Conservation (phyloP, 2,329 filamentous ascomycete species). For the Aspergillus quadricinctus region DNA sequence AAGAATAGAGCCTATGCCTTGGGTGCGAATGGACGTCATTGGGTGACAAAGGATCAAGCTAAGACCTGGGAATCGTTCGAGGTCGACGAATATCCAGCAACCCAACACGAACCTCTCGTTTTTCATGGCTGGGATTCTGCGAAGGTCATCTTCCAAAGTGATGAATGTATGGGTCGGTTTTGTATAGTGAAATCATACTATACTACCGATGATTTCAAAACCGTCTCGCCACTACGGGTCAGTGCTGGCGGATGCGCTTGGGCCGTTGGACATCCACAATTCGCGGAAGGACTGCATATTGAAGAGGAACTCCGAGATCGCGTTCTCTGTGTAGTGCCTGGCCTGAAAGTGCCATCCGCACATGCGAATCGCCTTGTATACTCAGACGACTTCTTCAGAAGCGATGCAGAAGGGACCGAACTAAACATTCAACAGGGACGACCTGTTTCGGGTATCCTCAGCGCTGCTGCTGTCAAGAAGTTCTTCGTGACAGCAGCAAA, state of each 20-base stretch:
- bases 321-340: slow-evolving; percentile 74
- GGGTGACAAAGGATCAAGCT: slow-evolving; percentile 76
- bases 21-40: slow-evolving; percentile 67
- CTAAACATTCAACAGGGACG: slow-evolving; percentile 70
- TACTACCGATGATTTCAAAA: slow-evolving; percentile 80
- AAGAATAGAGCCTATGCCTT: slow-evolving; percentile 74
- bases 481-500: slow-evolving; percentile 80
- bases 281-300: slow-evolving; percentile 53
- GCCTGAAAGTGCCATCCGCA: slow-evolving; percentile 64
- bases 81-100: slow-evolving; percentile 43
- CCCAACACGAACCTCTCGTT: slow-evolving; percentile 7
- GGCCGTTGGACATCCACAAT: slow-evolving; percentile 72
- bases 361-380: slow-evolving; percentile 74
- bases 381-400: slow-evolving; percentile 77
- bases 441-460: slow-evolving; percentile 73
- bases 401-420: slow-evolving; percentile 56
- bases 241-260: slow-evolving; percentile 77
- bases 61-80: slow-evolving; percentile 75
- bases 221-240: slow-evolving; percentile 59
- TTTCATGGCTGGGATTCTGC: slow-evolving; percentile 83
- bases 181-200: slow-evolving; percentile 65
- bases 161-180: slow-evolving; percentile 61
- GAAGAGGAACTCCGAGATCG: slow-evolving; percentile 63
- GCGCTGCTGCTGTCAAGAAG: slow-evolving; percentile 77
- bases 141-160: slow-evolving; percentile 79